A percentile compares a stretch with the other conserved stretches of the same genome.
These are phyloP conservation scores for Coemansia sp. DNA, from an alignment of 192 early-diverging fungal genomes.

Conservation along the genomic window DNA sequence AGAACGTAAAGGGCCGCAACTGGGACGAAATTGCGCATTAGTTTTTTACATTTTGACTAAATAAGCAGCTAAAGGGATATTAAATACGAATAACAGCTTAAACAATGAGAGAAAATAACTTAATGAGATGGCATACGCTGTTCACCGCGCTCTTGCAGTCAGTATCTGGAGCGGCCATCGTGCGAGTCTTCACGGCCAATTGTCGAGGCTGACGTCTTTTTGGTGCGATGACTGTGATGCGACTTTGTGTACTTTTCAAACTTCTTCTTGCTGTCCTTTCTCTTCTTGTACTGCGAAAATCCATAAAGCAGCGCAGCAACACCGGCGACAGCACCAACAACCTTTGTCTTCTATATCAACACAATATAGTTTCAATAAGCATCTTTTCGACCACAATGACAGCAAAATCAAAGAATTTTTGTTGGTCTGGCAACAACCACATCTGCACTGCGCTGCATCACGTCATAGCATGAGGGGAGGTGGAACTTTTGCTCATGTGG, in stretches of 20 bases:
- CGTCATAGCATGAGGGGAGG: neutral
- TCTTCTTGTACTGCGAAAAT: conserved; percentile 18
- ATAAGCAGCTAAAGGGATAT: neutral
- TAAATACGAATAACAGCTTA: conserved; percentile 1
- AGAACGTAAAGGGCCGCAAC: conserved; percentile 75
- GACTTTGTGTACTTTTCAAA: conserved; percentile 21
- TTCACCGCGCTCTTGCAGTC: neutral
- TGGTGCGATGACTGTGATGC: conserved; percentile 5
- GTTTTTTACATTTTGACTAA: neutral
- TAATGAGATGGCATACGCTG: neutral
- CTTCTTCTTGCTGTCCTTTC: conserved; percentile 18
- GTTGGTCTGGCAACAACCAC: neutral
- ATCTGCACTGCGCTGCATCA: neutral
- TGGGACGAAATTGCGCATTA: conserved; percentile 69
- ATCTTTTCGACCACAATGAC: neutral
- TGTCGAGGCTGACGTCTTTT: conserved; percentile 10
- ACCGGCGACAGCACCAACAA: conserved; percentile 15
- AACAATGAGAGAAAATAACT: neutral
- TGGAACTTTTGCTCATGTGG: conserved; percentile 1
- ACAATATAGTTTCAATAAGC: neutral
- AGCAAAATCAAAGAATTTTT: neutral
- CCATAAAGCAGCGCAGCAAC: conserved; percentile 16
- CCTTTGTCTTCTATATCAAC: conserved; percentile 33
- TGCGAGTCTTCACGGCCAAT: conserved; percentile 1
- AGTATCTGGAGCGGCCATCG: conserved; percentile 10